Evolutionary conservation across 2,329 filamentous ascomycete genomes (phyloP), one percentile per base, ranked within the genome.

Genomic region (Cercospora brassicicola): DNA sequence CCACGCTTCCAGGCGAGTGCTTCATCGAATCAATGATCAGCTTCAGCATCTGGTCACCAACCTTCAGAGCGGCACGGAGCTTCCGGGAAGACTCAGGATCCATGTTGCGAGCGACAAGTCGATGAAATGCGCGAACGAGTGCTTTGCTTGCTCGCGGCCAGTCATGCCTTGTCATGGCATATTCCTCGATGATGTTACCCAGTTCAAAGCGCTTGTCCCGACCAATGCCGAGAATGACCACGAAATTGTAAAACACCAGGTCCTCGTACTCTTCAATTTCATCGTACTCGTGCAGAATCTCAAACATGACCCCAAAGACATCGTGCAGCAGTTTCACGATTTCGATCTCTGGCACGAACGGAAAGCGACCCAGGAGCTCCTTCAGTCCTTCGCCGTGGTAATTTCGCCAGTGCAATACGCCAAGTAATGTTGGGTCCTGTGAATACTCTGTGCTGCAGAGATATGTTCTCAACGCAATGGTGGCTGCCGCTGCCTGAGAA

Each of bases 311-410:
- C 78, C 97, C 92, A 63, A 99, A 90, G 0, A 98, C 93, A 74
- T 96, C 91, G 70, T 88, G 91, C 7, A 98, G 83, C 51, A 98
- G 86, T 82, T 98, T 99, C 70, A 99, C 95, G 36, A 99, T 92
- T 80, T 99, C 96, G 65, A 98, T 97, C 78, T 99, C 95, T 0
- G 95, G 92, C 0, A 99, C 94, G 73, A 98, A 98, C 20, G 94
- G 89, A 59, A 98, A 87, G 72, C 94, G 90, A 77, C 91, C 91
- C 51, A 99, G 82, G 0, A 96, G 83, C 26, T 88, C 85, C 0
- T 91, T 84, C 1, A 98, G 84, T 39, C 94, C 89, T 30, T 89
- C 88, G 56, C 89, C 86, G 0, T 89, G 84, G 30, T 75, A 75
- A 11, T 74, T 72, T 8, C 76, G 75, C 95, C 95, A 98, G 73